Evolutionary conservation across 1,139 yeast species (phyloP).

Genomic region (Casaregolazyma suthepensis): DNA sequence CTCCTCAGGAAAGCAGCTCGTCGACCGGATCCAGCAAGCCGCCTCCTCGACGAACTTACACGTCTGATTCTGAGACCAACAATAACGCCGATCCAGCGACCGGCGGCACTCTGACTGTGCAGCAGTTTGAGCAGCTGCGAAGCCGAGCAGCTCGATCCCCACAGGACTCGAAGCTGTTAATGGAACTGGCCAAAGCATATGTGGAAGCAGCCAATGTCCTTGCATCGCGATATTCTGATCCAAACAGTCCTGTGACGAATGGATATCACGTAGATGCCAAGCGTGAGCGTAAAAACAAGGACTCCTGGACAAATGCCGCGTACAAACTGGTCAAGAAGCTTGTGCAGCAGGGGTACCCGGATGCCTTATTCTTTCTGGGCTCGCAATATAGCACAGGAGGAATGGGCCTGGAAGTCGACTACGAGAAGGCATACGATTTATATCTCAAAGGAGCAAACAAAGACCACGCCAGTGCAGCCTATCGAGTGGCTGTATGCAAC

Average conservation of each 20-base stretch:
- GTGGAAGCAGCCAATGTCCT: conserved; percentile 31
- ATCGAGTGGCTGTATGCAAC: conserved; percentile 60
- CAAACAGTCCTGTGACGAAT: conserved; percentile 26
- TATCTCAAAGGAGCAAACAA: conserved; percentile 53
- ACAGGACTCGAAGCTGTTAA: conserved; percentile 30
- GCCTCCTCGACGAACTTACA: conserved; percentile 26
- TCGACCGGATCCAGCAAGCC: conserved; percentile 17
- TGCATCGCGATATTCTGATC: conserved; percentile 29
- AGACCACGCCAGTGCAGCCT: conserved; percentile 53
- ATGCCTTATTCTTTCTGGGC: conserved; percentile 53
- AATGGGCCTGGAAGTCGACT: conserved; percentile 49
- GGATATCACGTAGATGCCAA: conserved; percentile 31
- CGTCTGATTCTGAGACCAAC: conserved; percentile 9
- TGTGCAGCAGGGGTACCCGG: conserved; percentile 38
- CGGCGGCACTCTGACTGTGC: conserved; percentile 22
- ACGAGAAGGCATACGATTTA: conserved; percentile 51
- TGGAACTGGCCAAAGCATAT: conserved; percentile 35
- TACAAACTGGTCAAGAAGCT: conserved; percentile 52
- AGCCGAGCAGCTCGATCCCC: conserved; percentile 26
- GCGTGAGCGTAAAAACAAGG: conserved; percentile 46
- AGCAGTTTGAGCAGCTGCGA: conserved; percentile 29
- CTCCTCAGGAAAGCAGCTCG: conserved; percentile 2
- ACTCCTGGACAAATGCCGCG: conserved; percentile 51
- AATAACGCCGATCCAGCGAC: conserved; percentile 2
- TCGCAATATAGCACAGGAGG: conserved; percentile 54